Base-by-base conservation (phyloP, 2,329 filamentous ascomycete genomes). In the Sporothrix pseudoabietina region DNA sequence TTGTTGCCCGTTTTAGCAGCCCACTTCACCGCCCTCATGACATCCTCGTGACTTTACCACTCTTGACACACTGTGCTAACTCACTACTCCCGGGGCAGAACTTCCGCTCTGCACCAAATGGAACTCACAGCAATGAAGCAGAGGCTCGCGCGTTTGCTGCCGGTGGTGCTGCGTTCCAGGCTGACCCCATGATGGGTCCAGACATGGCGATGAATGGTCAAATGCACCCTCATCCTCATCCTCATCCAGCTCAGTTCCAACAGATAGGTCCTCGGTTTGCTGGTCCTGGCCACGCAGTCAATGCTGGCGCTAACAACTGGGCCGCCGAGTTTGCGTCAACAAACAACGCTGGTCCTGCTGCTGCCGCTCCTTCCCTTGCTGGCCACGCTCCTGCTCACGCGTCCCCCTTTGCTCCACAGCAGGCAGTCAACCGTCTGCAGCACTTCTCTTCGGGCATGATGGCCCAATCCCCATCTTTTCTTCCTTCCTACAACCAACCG, bases 81-180 rank as follows among this genome's bases (percentile, higher is more conserved):
- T 32, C 39, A 1, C 19, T 30, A 14, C 22, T 30, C 9, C 12
- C 16, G 4, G 5, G 9, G 5, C 9, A 77, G 75, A 69, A 68
- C 41, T 78, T 78, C 65, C 76, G 76, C 19, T 77, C 76, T 0
- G 44, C 61, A 1, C 68, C 65, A 22, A 54, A 41, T 35, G 69
- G 66, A 3, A 61, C 65, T 54, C 39, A 54, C 8, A 69, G 59
- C 39, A 69, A 61, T 32, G 75, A 76, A 30, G 73, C 73, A 49
- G 76, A 76, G 2, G 72, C 75, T 49, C 74, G 71, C 3, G 73
- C 72, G 12, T 78, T 78, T 54, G 52, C 65, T 19, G 69, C 69
- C 7, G 71, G 63, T 8, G 59, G 65, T 44, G 39, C 73, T 49
- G n/a, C 54, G 1, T 63, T 68, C 26, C 55, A 72, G 52, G 14